Base-by-base conservation (phyloP, 257 asterid genomes). In the Primulina eburnea region DNA sequence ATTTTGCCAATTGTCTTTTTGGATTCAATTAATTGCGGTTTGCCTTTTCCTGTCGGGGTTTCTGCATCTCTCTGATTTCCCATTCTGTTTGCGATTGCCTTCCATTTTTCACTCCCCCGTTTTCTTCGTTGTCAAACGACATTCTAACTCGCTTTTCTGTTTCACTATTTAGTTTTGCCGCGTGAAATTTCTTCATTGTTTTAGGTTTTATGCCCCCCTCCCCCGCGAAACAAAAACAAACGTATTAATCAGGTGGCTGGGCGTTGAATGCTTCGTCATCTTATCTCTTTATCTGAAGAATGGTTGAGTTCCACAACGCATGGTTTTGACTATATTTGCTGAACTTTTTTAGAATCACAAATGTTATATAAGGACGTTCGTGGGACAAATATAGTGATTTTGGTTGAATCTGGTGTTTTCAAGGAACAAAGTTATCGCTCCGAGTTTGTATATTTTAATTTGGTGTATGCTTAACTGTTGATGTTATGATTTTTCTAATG, bases 401-500 rank as follows among this genome's bases (percentile, higher is more conserved):
- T 65, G 24, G 24, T 24, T 65, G 37, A 40, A 21, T 64, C 37
- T 64, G 18, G 26, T 58, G 29, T 57, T 24, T 24, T 20, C 11
- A 8, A 20, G 55, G 55, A 43, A 43, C 55, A 43, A 12, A 9
- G 11, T 58, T 20, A 55, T 20, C 7, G 58, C 64, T 43, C 29
- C 35, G 5, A 40, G 26, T 34, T 62, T 55, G 65, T 35, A 30
- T 21, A 14, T 26, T 14, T 10, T 65, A 59, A 28, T 26, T 20
- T 65, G 35, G 53, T 20, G 58, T 67, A 33, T 69, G 6, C 8
- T 70, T 58, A 16, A 60, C 30, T 18, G 10, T 65, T 18, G 43
- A 10, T 64, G 38, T 71, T 55, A 34, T 73, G 67, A 58, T 60
- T 76, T 69, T 59, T 55, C 33, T 61, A 40, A 34, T 73, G 67